Evolutionary conservation across 2,329 filamentous ascomycete genomes (phyloP).

Genomic region (Mariannaea elegans): DNA sequence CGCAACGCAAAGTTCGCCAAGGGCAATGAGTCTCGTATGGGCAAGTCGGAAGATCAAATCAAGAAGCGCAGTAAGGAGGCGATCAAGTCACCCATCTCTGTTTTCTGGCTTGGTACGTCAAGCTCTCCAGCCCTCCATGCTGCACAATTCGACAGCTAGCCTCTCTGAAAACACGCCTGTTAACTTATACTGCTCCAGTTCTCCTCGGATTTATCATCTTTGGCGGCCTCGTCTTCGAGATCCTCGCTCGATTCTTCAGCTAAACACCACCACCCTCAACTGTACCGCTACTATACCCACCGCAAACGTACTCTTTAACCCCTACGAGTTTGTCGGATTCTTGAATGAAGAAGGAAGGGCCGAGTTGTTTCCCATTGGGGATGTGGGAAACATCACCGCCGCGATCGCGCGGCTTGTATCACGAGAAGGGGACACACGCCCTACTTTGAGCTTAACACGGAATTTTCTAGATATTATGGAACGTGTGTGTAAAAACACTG

Average conservation of each 20-base stretch:
- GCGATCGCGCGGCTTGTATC: constrained; percentile 1
- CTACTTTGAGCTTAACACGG: constrained; percentile 30
- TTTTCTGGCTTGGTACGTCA: constrained; percentile 70
- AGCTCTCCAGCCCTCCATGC: too few species aligned
- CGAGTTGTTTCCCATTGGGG: constrained; percentile 10
- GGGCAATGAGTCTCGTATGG: constrained; percentile 76
- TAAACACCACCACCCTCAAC: constrained; percentile 28
- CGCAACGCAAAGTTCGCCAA: constrained; percentile 83
- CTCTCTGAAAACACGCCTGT: background rate
- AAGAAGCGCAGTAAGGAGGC: constrained; percentile 68
- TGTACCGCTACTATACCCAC: constrained; percentile 12
- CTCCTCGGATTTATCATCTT: constrained; percentile 69
- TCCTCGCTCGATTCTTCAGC: constrained; percentile 62
- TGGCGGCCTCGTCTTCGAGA: constrained; percentile 67
- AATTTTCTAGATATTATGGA: constrained; percentile 37
- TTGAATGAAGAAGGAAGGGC: constrained; percentile 4
- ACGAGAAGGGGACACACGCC: constrained; percentile 18
- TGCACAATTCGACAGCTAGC: background rate
- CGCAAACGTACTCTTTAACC: constrained; percentile 15
- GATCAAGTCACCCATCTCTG: constrained; percentile 68
- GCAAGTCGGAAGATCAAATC: constrained; percentile 73
- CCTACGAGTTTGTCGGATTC: constrained; percentile 14
- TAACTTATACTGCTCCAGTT: constrained; percentile 46
- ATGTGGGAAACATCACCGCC: constrained; percentile 5
- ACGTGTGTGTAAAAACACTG: constrained; percentile 34